phyloP scores from a whole-genome alignment of 1,284 basidiomycete genomes.

The Malassezia nana region DNA sequence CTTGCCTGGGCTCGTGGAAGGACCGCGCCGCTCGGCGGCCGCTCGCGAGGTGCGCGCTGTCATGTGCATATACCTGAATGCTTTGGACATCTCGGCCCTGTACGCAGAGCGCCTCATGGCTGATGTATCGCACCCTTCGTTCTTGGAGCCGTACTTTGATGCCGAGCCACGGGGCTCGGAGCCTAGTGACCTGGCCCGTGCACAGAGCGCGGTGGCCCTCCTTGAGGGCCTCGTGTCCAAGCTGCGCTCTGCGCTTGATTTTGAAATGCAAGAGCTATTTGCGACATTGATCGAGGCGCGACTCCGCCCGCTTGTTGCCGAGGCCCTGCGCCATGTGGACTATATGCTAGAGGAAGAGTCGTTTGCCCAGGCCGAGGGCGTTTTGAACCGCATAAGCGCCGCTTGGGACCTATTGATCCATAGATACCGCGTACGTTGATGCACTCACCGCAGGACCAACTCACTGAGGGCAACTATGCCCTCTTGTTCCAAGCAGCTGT shows the following conservation, averaged over 20 bases:
- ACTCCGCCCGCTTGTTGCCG: slow-evolving; percentile 68
- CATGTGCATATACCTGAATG: slow-evolving; percentile 43
- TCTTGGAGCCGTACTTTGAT: slow-evolving; percentile 21
- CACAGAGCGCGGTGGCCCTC: neutral
- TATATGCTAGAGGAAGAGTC: slow-evolving; percentile 75
- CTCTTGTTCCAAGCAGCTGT: slow-evolving; percentile 71
- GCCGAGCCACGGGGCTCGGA: slow-evolving; percentile 15
- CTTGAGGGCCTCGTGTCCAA: slow-evolving; percentile 4
- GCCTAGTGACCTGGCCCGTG: slow-evolving; percentile 17
- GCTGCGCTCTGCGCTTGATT: slow-evolving; percentile 50
- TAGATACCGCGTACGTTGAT: slow-evolving; percentile 48
- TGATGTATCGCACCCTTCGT: slow-evolving; percentile 23
- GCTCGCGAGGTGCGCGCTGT: slow-evolving; percentile 38
- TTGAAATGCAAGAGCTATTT: slow-evolving; percentile 84
- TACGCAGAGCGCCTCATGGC: slow-evolving; percentile 34
- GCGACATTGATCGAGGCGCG: slow-evolving; percentile 79
- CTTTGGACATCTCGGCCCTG: slow-evolving; percentile 29
- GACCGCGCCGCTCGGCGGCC: slow-evolving; percentile 41
- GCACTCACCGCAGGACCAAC: slow-evolving; percentile 56
- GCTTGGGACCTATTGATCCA: slow-evolving; percentile 74
- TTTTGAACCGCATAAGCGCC: slow-evolving; percentile 74
- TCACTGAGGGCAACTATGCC: slow-evolving; percentile 79
- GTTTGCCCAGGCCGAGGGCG: slow-evolving; percentile 68
- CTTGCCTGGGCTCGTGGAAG: slow-evolving; percentile 36
- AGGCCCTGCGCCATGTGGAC: slow-evolving; percentile 77